These are phyloP conservation scores for Coemansia sp. DNA, from an alignment of 371 early-diverging fungal species.

Conservation along the genomic window DNA sequence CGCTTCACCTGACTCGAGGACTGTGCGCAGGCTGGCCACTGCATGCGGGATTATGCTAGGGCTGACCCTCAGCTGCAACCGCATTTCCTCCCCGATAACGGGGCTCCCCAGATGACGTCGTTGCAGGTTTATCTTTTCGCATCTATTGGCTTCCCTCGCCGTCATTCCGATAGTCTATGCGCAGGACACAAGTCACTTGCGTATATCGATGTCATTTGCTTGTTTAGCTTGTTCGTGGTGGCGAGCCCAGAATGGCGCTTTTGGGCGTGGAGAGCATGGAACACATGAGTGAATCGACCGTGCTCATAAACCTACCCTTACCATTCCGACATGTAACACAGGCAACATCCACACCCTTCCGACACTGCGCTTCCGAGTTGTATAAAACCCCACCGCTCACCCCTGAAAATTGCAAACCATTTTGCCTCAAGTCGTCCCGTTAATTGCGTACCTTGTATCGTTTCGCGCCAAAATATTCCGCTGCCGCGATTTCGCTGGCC, in stretches of 20 bases:
- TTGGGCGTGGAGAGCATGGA: background rate
- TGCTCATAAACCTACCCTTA: background rate
- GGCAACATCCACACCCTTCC: background rate
- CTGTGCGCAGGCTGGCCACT: constrained; percentile 3
- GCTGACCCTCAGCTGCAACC: background rate
- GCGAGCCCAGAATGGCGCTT: background rate
- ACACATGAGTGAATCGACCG: background rate
- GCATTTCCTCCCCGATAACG: background rate
- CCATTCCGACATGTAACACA: background rate
- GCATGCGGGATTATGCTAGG: constrained; percentile 2
- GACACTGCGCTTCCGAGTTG: background rate
- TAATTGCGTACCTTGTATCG: background rate
- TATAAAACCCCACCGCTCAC: background rate
- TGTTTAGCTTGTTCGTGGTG: no score
- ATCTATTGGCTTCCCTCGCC: background rate
- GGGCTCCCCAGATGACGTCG: background rate
- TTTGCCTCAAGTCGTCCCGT: background rate
- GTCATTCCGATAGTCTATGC: background rate
- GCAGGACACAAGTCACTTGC: background rate
- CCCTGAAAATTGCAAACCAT: background rate
- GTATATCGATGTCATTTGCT: no score
- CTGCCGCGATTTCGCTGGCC: background rate
- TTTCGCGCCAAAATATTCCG: background rate
- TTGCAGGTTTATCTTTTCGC: background rate
- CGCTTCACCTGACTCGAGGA: background rate